Evolutionary conservation across 257 asterid genomes (phyloP).

Genomic region (Eustoma russellianum): DNA sequence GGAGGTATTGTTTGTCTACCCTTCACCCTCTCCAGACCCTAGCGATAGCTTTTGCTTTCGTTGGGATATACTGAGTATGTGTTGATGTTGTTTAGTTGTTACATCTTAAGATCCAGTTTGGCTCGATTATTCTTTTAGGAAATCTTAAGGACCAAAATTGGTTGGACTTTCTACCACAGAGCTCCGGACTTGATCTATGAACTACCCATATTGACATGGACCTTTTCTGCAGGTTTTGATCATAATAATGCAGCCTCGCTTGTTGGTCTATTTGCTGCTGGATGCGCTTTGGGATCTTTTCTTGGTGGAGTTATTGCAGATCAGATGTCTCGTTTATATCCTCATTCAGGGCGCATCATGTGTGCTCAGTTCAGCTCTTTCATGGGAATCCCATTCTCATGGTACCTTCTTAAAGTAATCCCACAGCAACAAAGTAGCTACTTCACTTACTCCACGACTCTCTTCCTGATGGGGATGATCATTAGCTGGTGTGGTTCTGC

Average conservation of each 20-base stretch:
- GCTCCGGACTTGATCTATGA: no score
- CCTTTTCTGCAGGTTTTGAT: slow-evolving; percentile 60
- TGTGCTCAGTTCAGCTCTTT: slow-evolving; percentile 89
- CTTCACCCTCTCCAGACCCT: no score
- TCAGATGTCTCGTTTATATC: slow-evolving; percentile 54
- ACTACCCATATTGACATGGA: not conserved
- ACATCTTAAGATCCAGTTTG: no score
- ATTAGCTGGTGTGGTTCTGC: slow-evolving; percentile 97
- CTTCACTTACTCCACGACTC: slow-evolving; percentile 49
- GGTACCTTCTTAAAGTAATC: slow-evolving; percentile 59
- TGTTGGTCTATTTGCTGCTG: slow-evolving; percentile 81
- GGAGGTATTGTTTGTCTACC: no score
- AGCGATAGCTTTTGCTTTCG: no score
- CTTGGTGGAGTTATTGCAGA: slow-evolving; percentile 89
- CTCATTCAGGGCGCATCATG: slow-evolving; percentile 69
- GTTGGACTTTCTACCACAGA: no score
- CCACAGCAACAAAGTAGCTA: slow-evolving; percentile 65
- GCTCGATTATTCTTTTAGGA: no score
- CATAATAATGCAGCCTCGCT: slow-evolving; percentile 75
- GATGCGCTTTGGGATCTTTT: slow-evolving; percentile 86
- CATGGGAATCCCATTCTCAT: slow-evolving; percentile 90
- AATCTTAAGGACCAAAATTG: no score
- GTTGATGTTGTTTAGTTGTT: no score
- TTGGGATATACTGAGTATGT: no score
- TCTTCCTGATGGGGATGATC: slow-evolving; percentile 76